Conservation (phyloP, 2,329 filamentous ascomycete species). For the Pseudogymnoascus sp. region DNA sequence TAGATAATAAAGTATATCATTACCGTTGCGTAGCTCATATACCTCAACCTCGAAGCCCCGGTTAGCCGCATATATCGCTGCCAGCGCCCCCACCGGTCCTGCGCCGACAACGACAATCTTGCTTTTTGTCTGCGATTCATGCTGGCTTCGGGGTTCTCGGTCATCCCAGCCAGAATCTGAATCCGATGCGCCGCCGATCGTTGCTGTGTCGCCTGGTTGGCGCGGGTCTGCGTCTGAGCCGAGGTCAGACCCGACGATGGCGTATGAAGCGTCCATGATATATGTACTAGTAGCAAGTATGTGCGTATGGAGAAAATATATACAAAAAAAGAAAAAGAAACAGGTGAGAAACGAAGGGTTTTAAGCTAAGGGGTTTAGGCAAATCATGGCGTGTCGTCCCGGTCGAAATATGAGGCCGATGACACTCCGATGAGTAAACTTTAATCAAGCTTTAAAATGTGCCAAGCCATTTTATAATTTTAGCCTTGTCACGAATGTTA, state of each 20-base stretch:
- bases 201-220: neutral
- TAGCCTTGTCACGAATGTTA: constrained; percentile 1
- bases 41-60: constrained; percentile 85
- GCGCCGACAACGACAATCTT: constrained; percentile 68
- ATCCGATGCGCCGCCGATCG: neutral
- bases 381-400: neutral
- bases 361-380: neutral
- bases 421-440: neutral
- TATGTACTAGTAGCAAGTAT: neutral
- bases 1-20: constrained; percentile 12
- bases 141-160: neutral
- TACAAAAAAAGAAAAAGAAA: neutral
- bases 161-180: neutral
- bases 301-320: neutral
- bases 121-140: neutral
- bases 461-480: neutral
- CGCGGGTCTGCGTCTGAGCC: neutral
- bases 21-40: constrained; percentile 88
- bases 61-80: constrained; percentile 84
- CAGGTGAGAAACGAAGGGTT: neutral
- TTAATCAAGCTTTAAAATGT: neutral
- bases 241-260: neutral
- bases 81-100: constrained; percentile 85
- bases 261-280: neutral
- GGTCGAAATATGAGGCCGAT: neutral